Evolutionary conservation across 352 stramenopile genomes (phyloP).

Genomic region (Phytophthora constricta): DNA sequence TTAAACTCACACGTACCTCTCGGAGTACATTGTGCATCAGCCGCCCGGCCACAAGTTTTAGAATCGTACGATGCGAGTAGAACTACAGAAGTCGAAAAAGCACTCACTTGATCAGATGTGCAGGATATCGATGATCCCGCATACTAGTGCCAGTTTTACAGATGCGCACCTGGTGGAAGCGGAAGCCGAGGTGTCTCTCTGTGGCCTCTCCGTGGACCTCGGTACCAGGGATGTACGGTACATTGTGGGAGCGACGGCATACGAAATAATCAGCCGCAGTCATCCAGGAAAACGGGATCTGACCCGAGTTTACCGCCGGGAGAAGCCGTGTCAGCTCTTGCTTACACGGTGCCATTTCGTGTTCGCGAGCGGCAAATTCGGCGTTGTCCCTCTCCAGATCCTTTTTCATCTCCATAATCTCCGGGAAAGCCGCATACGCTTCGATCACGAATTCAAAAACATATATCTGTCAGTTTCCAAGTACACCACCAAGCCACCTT

Average conservation of each 20-base stretch:
- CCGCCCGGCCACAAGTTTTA: constrained; percentile 65
- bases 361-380: constrained; percentile 54
- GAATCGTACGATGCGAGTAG: constrained; percentile 73
- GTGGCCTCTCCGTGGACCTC: constrained; percentile 45
- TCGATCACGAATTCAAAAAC: constrained; percentile 10
- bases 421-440: constrained; percentile 71
- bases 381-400: constrained; percentile 59
- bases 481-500: no score
- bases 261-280: constrained; percentile 77
- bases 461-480: not conserved
- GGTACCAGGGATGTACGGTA: constrained; percentile 61
- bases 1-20: constrained; percentile 43
- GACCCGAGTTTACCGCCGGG: constrained; percentile 49
- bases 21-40: constrained; percentile 68
- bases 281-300: constrained; percentile 71
- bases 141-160: no score
- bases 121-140: not conserved
- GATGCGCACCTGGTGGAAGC: constrained; percentile 68
- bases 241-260: constrained; percentile 62
- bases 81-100: constrained; percentile 50
- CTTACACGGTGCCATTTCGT: constrained; percentile 59
- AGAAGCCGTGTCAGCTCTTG: constrained; percentile 59
- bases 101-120: constrained; percentile 5
- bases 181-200: constrained; percentile 66
- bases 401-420: constrained; percentile 64